Conservation (phyloP, 768 basidiomycete genomes). For the Amanita molliuscula region DNA sequence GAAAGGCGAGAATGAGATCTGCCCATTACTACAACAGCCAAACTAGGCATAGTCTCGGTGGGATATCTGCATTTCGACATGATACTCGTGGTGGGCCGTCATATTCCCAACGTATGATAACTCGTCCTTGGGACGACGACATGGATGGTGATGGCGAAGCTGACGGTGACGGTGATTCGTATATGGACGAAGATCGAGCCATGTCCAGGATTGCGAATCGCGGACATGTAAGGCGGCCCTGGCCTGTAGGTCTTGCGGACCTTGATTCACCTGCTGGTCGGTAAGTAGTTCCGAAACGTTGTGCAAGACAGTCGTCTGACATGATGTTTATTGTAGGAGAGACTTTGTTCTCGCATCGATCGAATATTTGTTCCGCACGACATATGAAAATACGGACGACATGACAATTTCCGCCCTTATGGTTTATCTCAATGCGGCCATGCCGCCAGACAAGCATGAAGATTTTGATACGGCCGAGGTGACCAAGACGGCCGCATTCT, state of each 20-base stretch:
- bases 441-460: constrained; percentile 72
- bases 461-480: constrained; percentile 76
- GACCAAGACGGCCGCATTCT: constrained; percentile 31
- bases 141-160: constrained; percentile 13
- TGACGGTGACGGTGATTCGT: constrained; percentile 16
- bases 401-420: constrained; percentile 60
- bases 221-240: constrained; percentile 16
- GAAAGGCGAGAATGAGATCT: constrained; percentile 9
- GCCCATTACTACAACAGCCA: constrained; percentile 1
- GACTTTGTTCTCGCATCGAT: constrained; percentile 54
- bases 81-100: not conserved
- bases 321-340: constrained; percentile 24
- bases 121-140: constrained; percentile 4
- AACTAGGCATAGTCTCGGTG: constrained; percentile 6
- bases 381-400: constrained; percentile 58
- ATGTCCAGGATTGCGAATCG: constrained; percentile 10
- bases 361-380: constrained; percentile 53
- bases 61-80: constrained; percentile 7
- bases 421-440: constrained; percentile 64
- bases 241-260: constrained; percentile 40
- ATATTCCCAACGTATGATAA: not conserved
- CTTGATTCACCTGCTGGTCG: constrained; percentile 50
- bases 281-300: constrained; percentile 26
- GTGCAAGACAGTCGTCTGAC: not conserved
- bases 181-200: constrained; percentile 16